phyloP scores from a whole-genome alignment of 2,329 filamentous ascomycete genomes.

The Scedosporium dehoogii region DNA sequence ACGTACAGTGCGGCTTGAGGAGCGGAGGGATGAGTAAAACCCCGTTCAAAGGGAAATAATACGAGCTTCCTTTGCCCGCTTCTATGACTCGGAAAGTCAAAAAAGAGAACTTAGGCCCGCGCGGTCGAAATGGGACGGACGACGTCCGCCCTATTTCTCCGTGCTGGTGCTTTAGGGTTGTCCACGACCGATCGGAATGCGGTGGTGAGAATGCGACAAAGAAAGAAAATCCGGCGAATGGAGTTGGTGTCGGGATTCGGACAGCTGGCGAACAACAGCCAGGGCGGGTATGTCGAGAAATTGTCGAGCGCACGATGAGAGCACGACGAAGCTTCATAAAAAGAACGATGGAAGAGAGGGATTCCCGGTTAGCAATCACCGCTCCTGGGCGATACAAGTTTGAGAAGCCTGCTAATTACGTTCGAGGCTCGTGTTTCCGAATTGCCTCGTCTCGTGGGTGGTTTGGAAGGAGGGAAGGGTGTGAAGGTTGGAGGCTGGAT shows the following conservation, averaged over 20 bases:
- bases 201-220: neutral
- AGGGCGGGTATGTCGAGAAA: no score
- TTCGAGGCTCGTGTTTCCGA: neutral
- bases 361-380: neutral
- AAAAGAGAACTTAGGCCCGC: neutral
- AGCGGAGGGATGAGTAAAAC: neutral
- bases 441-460: neutral
- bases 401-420: neutral
- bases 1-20: neutral
- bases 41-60: neutral
- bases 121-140: constrained; percentile 8
- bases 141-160: constrained; percentile 6
- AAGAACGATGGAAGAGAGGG: neutral
- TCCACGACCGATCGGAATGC: neutral
- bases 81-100: neutral
- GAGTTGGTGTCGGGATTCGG: neutral
- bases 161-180: neutral
- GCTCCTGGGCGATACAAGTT: neutral
- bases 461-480: neutral
- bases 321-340: neutral
- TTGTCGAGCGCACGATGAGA: neutral
- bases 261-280: neutral
- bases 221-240: no score
- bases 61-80: neutral
- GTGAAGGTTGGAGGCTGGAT: neutral